Base-by-base conservation (phyloP, 225 moss, liverwort and hornwort genomes). In the Lunularia cruciata region DNA sequence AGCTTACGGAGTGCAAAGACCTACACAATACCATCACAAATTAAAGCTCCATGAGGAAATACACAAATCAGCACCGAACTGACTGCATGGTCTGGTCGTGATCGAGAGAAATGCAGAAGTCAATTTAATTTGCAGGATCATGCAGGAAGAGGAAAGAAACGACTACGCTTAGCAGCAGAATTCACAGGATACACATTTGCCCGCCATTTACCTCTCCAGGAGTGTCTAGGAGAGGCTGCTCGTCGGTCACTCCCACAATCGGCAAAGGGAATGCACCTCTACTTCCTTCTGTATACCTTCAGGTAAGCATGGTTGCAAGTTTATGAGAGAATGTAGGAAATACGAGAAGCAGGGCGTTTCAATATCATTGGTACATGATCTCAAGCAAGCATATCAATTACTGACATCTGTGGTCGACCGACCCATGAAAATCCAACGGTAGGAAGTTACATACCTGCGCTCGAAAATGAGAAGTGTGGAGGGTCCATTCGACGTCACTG, bases 1-100 rank as follows among this genome's bases (percentile, higher is more conserved):
- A 98, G 72, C 79, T 98, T 98, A 53, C 98, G 83, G 62, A 98
- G 85, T 47, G 83, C 85, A 68, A 98, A 98, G 46, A 98, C 71
- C 95, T 96, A 32, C 45, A 73, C 68, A 12, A 73, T 56, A 6
- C 31, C 56, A 57, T 57, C 28, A 36, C 23, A 4, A 58, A 5
- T 33, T 33, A 61, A 20, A 61, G 6, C 39, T 5, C 2, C 6
- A 14, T 19, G 25, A 61, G 4, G 42, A 40, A 22, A 23, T 13
- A 0, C 43, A 16, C 43, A 61, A 40, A 37, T 1, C 35, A 60
- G 35, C 0, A 2, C 6, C 60, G 22, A 51, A 51, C 7, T 19
- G 19, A 51, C 22, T 51, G 3, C 40, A 40, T 16, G 51, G 22
- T n/a, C n/a, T 43, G 16, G 43, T 16, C 43, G 11, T 43, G 43